A percentile compares a stretch with the other conserved stretches of the same genome.
Evolutionary conservation across 2,329 filamentous ascomycete species (phyloP).

Genomic region (Diaporthe humulicola): DNA sequence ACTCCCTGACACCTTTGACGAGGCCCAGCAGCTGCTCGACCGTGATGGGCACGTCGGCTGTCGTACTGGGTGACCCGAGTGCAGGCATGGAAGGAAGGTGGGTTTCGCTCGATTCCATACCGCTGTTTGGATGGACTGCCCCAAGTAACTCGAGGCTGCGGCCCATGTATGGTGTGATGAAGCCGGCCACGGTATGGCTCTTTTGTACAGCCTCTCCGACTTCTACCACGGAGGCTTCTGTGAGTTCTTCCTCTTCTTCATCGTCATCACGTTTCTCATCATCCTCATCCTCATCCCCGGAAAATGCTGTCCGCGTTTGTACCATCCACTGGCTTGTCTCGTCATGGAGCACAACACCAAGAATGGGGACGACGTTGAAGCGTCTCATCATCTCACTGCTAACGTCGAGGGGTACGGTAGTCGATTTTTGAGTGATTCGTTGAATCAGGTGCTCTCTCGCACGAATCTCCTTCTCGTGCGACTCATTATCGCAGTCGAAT

Average conservation of each 20-base stretch:
- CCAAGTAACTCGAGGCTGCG: not conserved
- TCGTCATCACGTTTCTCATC: not conserved
- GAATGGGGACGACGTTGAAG: not conserved
- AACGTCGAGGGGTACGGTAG: not conserved
- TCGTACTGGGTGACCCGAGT: not conserved
- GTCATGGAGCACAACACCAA: not conserved
- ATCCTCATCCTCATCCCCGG: not conserved
- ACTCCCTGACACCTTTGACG: not conserved
- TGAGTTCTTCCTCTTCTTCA: not conserved
- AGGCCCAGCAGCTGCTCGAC: not conserved
- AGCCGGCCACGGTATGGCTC: not conserved
- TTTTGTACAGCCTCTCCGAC: not conserved
- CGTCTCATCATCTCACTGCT: not conserved
- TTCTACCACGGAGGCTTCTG: not conserved
- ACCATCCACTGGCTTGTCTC: slow-evolving; percentile 12
- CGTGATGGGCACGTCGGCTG: not conserved
- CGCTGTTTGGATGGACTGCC: not conserved
- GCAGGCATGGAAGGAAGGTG: not conserved
- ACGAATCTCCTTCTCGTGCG: slow-evolving; percentile 39
- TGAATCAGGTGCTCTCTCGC: slow-evolving; percentile 34
- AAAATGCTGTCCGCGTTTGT: not conserved
- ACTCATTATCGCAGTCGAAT: slow-evolving; percentile 40
- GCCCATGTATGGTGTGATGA: not conserved
- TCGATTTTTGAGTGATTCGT: not conserved
- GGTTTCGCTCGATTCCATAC: not conserved